Evolutionary conservation across 2,329 filamentous ascomycete species (phyloP).

Genomic region (Orbilia quercus): DNA sequence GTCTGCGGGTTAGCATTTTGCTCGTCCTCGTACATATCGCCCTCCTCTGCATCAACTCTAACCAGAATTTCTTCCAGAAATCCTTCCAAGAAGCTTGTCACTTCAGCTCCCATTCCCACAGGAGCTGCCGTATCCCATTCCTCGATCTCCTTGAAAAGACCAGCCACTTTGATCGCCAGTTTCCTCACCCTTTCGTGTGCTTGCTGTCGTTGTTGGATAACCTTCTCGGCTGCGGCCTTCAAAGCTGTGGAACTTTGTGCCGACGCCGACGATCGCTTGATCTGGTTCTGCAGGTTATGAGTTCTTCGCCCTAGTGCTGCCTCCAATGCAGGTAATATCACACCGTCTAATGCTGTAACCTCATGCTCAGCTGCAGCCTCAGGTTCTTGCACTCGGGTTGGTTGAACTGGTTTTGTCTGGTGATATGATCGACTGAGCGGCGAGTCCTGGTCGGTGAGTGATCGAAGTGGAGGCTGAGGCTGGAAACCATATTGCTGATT

Average conservation of each 20-base stretch:
- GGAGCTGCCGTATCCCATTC: slow-evolving; percentile 84
- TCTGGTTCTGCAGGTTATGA: slow-evolving; percentile 67
- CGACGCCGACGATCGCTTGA: slow-evolving; percentile 58
- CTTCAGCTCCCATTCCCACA: slow-evolving; percentile 92
- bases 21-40: slow-evolving; percentile 62
- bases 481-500: slow-evolving; percentile 53
- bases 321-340: slow-evolving; percentile 92
- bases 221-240: slow-evolving; percentile 62
- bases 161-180: slow-evolving; percentile 82
- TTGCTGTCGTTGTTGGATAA: slow-evolving; percentile 75
- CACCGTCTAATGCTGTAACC: slow-evolving; percentile 86
- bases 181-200: slow-evolving; percentile 85
- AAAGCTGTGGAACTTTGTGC: slow-evolving; percentile 52
- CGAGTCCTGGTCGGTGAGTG: slow-evolving; percentile 48
- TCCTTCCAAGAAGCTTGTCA: slow-evolving; percentile 88
- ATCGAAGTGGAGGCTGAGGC: slow-evolving; percentile 44
- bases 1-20: slow-evolving; percentile 34
- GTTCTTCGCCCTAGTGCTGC: slow-evolving; percentile 84
- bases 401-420: slow-evolving; percentile 42
- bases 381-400: slow-evolving; percentile 28
- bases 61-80: slow-evolving; percentile 94
- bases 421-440: slow-evolving; percentile 48
- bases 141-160: slow-evolving; percentile 90
- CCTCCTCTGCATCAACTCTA: slow-evolving; percentile 86
- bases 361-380: slow-evolving; percentile 67